Percentiles rank a stretch among this genome's conserved stretches.
Evolutionary conservation across 2,329 filamentous ascomycete species (phyloP).

Genomic region (Colletotrichum falcatum): DNA sequence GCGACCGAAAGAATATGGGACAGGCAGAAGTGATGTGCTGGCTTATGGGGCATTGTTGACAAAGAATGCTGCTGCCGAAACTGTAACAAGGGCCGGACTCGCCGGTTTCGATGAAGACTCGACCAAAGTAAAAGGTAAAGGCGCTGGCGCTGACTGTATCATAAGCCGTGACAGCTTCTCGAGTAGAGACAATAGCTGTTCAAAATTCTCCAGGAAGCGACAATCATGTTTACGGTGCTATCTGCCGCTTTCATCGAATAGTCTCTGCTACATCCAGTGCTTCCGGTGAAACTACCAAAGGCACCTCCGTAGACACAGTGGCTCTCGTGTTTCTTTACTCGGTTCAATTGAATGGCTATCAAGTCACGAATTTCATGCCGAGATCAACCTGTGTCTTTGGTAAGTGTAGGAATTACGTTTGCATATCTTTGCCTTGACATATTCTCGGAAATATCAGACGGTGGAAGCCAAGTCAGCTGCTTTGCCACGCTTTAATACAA

Average conservation of each 20-base stretch:
- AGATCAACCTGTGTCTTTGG: background rate
- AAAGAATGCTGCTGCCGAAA: background rate
- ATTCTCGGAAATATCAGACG: slow-evolving; percentile 11
- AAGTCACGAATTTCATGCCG: slow-evolving; percentile 9
- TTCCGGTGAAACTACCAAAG: background rate
- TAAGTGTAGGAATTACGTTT: background rate
- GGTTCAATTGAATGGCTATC: background rate
- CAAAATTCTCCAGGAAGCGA: background rate
- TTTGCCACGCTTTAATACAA: background rate
- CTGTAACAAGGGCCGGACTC: background rate
- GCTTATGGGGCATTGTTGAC: background rate
- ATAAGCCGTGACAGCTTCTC: too few species aligned
- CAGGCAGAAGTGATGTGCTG: background rate
- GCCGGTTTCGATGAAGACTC: background rate
- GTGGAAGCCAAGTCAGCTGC: slow-evolving; percentile 1
- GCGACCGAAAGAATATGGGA: background rate
- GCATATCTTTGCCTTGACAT: background rate
- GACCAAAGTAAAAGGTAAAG: background rate
- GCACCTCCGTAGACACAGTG: background rate
- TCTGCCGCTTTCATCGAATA: background rate
- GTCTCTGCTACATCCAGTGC: too few species aligned
- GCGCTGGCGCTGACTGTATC: background rate
- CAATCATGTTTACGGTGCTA: background rate
- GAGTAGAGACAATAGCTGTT: background rate
- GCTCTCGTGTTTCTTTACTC: background rate